Evolutionary conservation across 108 stramenopile genomes (phyloP).

Genomic region (Pseudonitzschia delicatissima): DNA sequence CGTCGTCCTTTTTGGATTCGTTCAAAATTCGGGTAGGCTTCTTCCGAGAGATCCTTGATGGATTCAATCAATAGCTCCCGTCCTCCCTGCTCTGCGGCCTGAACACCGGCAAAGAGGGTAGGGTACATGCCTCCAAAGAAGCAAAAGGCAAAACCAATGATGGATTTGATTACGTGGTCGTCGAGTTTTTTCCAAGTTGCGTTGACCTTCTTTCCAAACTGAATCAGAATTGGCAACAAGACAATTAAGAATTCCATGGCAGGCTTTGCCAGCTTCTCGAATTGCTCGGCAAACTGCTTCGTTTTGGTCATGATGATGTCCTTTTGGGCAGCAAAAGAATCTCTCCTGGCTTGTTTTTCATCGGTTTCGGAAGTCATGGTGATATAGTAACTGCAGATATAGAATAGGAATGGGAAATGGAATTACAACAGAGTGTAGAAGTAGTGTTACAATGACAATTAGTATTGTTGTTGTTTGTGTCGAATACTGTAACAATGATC

Average conservation of each 20-base stretch:
- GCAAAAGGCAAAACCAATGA: constrained; percentile 82
- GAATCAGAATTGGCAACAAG: constrained; percentile 40
- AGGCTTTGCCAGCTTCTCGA: constrained; percentile 39
- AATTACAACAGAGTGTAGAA: too few relatives aligned
- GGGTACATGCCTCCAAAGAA: constrained; percentile 96
- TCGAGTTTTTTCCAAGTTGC: constrained; percentile 52
- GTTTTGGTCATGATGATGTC: constrained; percentile 3
- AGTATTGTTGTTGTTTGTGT: too few relatives aligned
- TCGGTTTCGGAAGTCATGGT: constrained; percentile 27
- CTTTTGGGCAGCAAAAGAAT: constrained; percentile 4
- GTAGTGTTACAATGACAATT: too few relatives aligned
- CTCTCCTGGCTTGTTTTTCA: constrained; percentile 17
- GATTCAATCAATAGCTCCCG: constrained; percentile 58
- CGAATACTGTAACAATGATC: too few relatives aligned
- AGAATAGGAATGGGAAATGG: too few relatives aligned
- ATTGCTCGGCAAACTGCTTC: constrained; percentile 21
- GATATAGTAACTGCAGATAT: background rate
- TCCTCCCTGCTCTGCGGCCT: constrained; percentile 88
- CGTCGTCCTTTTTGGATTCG: constrained; percentile 89
- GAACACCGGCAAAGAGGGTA: constrained; percentile 86
- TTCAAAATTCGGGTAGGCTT: constrained; percentile 69
- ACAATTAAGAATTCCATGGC: constrained; percentile 33
- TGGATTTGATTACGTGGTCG: constrained; percentile 45
- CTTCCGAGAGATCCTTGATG: constrained; percentile 56
- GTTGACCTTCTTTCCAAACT: constrained; percentile 11